These are phyloP conservation scores for Teunomyces atbi DNA, from an alignment of 805 yeast genomes.

Conservation along the genomic window DNA sequence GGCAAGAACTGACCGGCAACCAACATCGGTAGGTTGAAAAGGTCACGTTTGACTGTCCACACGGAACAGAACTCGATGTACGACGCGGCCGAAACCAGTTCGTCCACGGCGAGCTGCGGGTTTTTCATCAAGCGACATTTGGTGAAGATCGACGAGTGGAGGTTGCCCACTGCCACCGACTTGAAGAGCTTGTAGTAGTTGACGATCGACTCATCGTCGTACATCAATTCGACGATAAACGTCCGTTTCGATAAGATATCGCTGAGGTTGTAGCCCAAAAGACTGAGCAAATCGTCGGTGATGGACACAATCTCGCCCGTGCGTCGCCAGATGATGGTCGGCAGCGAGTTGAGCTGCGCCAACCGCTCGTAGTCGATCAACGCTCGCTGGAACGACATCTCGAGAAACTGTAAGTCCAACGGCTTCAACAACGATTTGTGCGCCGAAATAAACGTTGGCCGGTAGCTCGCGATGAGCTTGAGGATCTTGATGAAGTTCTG, in stretches of 20 bases:
- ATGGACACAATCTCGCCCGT: constrained; percentile 83
- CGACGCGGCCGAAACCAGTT: constrained; percentile 15
- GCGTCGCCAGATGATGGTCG: constrained; percentile 82
- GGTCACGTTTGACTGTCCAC: constrained; percentile 83
- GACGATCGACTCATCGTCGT: constrained; percentile 69
- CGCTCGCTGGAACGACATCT: constrained; percentile 45
- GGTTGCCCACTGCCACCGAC: constrained; percentile 66
- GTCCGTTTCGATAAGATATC: constrained; percentile 57
- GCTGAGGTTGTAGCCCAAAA: constrained; percentile 62
- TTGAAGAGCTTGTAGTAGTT: constrained; percentile 72
- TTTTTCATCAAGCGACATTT: constrained; percentile 47
- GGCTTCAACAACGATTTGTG: constrained; percentile 67
- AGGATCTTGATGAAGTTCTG: constrained; percentile 42
- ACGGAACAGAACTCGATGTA: constrained; percentile 68
- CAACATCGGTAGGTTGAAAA: constrained; percentile 81
- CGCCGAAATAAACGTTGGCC: constrained; percentile 77
- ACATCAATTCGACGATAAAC: constrained; percentile 76
- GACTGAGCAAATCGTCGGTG: constrained; percentile 68
- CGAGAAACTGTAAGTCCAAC: constrained; percentile 58
- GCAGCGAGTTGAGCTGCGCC: constrained; percentile 59
- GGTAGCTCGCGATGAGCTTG: constrained; percentile 59
- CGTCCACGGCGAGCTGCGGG: constrained; percentile 12
- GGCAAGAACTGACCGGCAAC: constrained; percentile 81
- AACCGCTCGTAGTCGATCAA: constrained; percentile 45
- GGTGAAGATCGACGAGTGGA: constrained; percentile 52